Percentiles rank a stretch among this genome's conserved stretches.
phyloP scores from a whole-genome alignment of 306 rosid species.

The Cicer pinnatifidum region DNA sequence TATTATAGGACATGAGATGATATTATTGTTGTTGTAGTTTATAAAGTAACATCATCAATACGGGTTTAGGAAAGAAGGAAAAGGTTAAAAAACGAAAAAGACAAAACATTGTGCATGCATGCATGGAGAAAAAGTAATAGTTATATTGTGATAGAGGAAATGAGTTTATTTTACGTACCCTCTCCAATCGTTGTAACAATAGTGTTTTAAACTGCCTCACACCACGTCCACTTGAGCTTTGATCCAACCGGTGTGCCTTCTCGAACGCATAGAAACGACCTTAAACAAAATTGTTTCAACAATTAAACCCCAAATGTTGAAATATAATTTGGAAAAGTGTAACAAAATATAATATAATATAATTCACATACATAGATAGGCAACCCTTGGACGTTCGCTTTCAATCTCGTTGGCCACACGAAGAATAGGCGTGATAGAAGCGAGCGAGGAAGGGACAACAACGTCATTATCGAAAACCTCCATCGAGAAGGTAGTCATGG shows the following conservation, averaged over 20 bases:
- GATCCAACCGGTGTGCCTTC: conserved; percentile 96
- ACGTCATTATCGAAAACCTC: conserved; percentile 95
- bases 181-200: conserved; percentile 79
- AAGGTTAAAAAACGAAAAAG: background rate
- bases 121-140: background rate
- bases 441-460: conserved; percentile 88
- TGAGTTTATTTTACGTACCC: conserved; percentile 55
- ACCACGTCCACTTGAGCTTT: conserved; percentile 89
- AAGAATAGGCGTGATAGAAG: conserved; percentile 86
- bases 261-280: conserved; percentile 98
- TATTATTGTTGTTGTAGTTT: no score
- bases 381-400: conserved; percentile 85
- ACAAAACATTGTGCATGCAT: background rate
- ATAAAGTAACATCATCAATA: no score
- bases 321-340: no score
- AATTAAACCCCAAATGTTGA: background rate
- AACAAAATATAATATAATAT: no score
- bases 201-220: conserved; percentile 93
- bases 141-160: background rate
- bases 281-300: conserved; percentile 28
- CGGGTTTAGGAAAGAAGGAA: no score
- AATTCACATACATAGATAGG: conserved; percentile 68
- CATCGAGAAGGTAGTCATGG: conserved; percentile 76
- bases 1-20: no score
- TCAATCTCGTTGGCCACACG: conserved; percentile 91